Base-by-base conservation (phyloP, 2,329 filamentous ascomycete species). In the Berkeleyomyces basicola region DNA sequence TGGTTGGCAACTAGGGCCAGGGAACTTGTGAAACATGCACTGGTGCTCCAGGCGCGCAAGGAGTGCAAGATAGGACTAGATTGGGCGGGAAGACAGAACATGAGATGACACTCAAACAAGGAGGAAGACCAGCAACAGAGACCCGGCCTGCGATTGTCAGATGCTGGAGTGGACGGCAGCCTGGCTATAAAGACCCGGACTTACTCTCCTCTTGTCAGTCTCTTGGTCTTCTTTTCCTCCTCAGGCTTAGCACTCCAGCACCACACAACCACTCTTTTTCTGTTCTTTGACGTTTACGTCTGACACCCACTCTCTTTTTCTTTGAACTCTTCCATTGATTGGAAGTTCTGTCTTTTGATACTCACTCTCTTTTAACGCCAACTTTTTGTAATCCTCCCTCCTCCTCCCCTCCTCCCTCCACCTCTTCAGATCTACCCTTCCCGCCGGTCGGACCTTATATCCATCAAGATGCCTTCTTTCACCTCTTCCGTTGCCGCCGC, bases 381-480 rank as follows among this genome's bases (percentile, higher is more conserved):
- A 9, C 36, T 37, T 33, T 55, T 36, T 44, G 10, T 33, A 6
- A 4, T 16, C 23, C 9, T 9, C 23, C 23, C 23, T 23, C n/a
- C n/a, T 53, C 4, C 43, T 36, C 9, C 11, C 14, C 42, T 3
- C 11, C 49, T 47, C 7, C 11, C 49, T 47, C 9, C 31, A 6
- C 31, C 36, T 33, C 39, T 39, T 42, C 9, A 40, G 46, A 62
- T 23, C 11, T 39, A 39, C n/a, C 61, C 68, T 69, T 67, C 64
- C 67, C 66, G 67, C 66, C 51, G 51, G 51, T n/a, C 53, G 39
- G 44, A 59, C 42, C 37, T 33, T 16, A 57, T 31, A 58, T 33
- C 14, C 31, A 5, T 37, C 53, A 67, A 66, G 62, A 69, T 69
- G 68, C 65, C 67, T 67, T 67, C 66, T 44, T 64, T 62, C 66